These are phyloP conservation scores for Theileria parva DNA, from an alignment of 169 alveolate species.

Conservation along the genomic window DNA sequence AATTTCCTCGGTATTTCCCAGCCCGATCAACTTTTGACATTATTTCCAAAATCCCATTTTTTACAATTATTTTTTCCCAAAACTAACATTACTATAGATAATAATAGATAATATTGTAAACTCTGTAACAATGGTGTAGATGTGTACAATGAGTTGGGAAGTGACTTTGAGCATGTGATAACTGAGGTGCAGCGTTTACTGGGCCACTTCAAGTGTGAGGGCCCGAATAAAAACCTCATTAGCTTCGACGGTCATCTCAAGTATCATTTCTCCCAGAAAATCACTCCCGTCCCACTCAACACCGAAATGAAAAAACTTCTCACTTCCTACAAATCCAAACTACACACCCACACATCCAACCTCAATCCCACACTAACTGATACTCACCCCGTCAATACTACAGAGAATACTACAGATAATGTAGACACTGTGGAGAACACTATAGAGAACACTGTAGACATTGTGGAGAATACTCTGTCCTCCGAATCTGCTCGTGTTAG, in stretches of 20 bases:
- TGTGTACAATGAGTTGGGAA: constrained; percentile 16
- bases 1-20: background rate
- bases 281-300: background rate
- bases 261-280: constrained; percentile 10
- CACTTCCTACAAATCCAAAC: background rate
- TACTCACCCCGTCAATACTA: background rate
- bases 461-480: too few species aligned
- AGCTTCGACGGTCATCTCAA: constrained; percentile 55
- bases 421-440: background rate
- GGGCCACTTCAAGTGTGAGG: constrained; percentile 43
- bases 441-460: background rate
- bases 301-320: background rate
- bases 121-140: background rate
- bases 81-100: background rate
- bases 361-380: too few species aligned
- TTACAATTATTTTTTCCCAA: background rate
- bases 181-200: constrained; percentile 25
- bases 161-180: constrained; percentile 41
- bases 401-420: background rate
- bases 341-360: too few species aligned
- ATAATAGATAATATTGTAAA: background rate
- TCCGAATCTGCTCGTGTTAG: too few species aligned
- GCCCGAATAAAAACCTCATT: constrained; percentile 55
- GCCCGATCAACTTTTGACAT: background rate
- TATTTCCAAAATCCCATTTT: background rate